Evolutionary conservation across 768 basidiomycete genomes (phyloP), one percentile per base, ranked within the genome.

Genomic region (Trametes gibbosa): DNA sequence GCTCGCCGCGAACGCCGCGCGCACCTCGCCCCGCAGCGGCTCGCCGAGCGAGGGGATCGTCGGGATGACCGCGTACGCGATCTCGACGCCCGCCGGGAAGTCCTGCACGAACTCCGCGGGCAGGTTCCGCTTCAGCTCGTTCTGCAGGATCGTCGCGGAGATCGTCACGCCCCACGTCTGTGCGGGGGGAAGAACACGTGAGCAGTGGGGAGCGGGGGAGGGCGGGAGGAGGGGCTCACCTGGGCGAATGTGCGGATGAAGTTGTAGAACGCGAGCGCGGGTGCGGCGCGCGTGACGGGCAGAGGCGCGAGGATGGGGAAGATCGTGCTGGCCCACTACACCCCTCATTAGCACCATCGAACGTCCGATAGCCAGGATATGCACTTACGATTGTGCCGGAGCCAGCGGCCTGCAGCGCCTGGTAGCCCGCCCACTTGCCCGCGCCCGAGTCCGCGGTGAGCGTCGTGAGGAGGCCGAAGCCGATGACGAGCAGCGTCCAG

Each of bases 131-230:
- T 66, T 64, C 16, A 86, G 76, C 55, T 77, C 62, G 68, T 83
- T 86, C 61, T 82, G 79, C 8, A 86, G 73, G 45, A 85, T 73
- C 0, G 79, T 75, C 14, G 74, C 73, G 2, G 79, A 79, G 59
- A 86, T 75, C 0, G 78, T 74, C 59, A 84, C 70, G 1, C 84
- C 84, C 77, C 81, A 81, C 4, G 73, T 72, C 76, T 83, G 67
- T 1, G 41, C 17, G 40, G 42, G 23, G 19, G 35, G 19, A 7
- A 46, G 34, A 46, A 32, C 19, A 47, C 2, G 21, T 24, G 12
- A 37, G n/a, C n/a, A n/a, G n/a, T n/a, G n/a, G n/a, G n/a, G n/a
- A n/a, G n/a, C n/a, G n/a, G 6, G 39, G 17, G 41, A 29, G 23
- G 23, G 23, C 2, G 5, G 13, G 16, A 9, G 39, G 19, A 24